Conservation (phyloP, 192 early-diverging fungal genomes). For the Allomyces macrogynus region DNA sequence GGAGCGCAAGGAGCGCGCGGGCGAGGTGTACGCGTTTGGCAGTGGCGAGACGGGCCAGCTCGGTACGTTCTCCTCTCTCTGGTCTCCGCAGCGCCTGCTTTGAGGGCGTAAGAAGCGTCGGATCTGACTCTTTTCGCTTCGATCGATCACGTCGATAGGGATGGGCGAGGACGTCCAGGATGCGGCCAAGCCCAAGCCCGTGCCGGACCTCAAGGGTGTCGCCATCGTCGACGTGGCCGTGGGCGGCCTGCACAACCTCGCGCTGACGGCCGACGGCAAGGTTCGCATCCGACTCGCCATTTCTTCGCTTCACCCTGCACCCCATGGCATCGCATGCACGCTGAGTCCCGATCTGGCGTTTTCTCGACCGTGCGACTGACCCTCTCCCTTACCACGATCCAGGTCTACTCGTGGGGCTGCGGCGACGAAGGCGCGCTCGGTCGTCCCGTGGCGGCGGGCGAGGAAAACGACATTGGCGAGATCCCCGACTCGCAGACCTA, state of each 20-base stretch:
- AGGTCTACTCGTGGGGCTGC: constrained; percentile 87
- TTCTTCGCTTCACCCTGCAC: background rate
- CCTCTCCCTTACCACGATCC: background rate
- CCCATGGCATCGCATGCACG: too few relatives aligned
- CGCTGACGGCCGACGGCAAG: constrained; percentile 49
- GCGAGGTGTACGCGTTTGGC: too few relatives aligned
- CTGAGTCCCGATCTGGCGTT: background rate
- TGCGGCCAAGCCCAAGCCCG: too few relatives aligned
- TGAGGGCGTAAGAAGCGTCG: too few relatives aligned
- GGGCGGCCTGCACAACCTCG: constrained; percentile 77
- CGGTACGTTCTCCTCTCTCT: too few relatives aligned
- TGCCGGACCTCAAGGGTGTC: constrained; percentile 29
- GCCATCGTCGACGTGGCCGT: constrained; percentile 56
- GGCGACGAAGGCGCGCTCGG: constrained; percentile 84
- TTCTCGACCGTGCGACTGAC: constrained; percentile 1
- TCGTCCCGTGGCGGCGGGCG: constrained; percentile 34
- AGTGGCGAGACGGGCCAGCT: too few relatives aligned
- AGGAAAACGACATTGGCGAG: constrained; percentile 41
- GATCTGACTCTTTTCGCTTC: too few relatives aligned
- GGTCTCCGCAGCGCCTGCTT: too few relatives aligned
- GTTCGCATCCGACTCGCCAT: constrained; percentile 11
- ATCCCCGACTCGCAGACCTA: constrained; percentile 54
- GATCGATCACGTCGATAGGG: too few relatives aligned
- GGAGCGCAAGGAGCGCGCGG: too few relatives aligned
- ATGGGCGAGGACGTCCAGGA: too few relatives aligned